These are phyloP conservation scores for Bryoerythrophyllum caledonicum DNA, from an alignment of 225 moss, liverwort and hornwort genomes.

Conservation along the genomic window DNA sequence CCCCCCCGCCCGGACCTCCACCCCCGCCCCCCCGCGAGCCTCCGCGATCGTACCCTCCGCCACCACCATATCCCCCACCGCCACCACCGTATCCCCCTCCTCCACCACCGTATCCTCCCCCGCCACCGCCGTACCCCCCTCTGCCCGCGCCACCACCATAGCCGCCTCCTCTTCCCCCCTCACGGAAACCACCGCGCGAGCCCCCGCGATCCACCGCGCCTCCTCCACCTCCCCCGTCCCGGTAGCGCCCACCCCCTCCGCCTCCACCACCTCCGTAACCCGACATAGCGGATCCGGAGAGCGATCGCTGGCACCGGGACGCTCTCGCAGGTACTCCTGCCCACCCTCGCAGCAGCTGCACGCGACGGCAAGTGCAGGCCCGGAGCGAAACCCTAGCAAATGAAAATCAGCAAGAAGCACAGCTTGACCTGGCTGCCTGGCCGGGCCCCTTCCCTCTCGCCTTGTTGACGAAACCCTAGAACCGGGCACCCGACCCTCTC, in stretches of 20 bases:
- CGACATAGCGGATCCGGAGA: no score
- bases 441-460: no score
- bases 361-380: no score
- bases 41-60: conserved; percentile 50
- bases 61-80: conserved; percentile 34
- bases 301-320: no score
- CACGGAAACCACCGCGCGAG: conserved; percentile 46
- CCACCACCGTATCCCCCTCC: conserved; percentile 25
- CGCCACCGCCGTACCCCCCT: conserved; percentile 28
- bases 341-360: no score
- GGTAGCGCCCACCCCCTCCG: conserved; percentile 46
- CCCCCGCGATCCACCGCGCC: conserved; percentile 46
- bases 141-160: background rate
- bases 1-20: conserved; percentile 38
- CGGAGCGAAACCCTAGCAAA: background rate
- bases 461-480: conserved; percentile 26
- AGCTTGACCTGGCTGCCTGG: background rate
- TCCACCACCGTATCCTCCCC: conserved; percentile 29
- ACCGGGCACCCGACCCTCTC: background rate
- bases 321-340: no score
- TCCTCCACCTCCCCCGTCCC: conserved; percentile 47
- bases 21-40: conserved; percentile 45
- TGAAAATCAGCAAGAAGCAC: background rate
- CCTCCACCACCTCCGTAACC: conserved; percentile 1
- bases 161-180: background rate